These are phyloP conservation scores for Aphanomyces stellatus DNA, from an alignment of 352 stramenopile genomes.

Conservation along the genomic window DNA sequence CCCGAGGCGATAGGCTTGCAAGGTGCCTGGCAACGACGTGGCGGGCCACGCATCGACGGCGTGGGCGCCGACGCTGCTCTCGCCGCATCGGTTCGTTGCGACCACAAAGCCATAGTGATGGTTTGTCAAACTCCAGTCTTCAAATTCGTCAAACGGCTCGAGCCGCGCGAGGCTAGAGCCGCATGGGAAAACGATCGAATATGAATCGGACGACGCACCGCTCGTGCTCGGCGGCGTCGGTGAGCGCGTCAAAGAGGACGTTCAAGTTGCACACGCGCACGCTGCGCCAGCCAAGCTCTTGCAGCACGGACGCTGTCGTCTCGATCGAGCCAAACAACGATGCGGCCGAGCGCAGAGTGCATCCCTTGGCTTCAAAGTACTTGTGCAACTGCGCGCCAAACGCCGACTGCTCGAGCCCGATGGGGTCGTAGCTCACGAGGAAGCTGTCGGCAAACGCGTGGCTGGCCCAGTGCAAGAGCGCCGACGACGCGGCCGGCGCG, in stretches of 20 bases:
- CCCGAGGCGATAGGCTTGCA: neutral
- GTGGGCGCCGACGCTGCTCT: conserved; percentile 17
- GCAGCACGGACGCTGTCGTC: conserved; percentile 35
- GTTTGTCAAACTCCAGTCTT: conserved; percentile 56
- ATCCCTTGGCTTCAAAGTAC: conserved; percentile 67
- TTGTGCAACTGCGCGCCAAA: conserved; percentile 44
- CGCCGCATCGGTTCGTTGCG: conserved; percentile 21
- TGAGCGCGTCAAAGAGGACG: conserved; percentile 33
- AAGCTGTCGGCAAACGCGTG: conserved; percentile 31
- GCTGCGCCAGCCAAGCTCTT: conserved; percentile 29
- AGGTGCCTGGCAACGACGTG: conserved; percentile 21
- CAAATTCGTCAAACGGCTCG: conserved; percentile 62
- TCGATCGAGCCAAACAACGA: conserved; percentile 29
- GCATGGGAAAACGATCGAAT: neutral
- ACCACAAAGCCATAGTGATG: conserved; percentile 58
- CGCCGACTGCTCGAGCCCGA: conserved; percentile 28
- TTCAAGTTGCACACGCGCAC: conserved; percentile 62
- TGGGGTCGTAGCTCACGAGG: conserved; percentile 54
- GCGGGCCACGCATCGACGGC: neutral
- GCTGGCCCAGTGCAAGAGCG: conserved; percentile 39
- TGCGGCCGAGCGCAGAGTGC: conserved; percentile 41
- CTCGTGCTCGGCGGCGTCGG: conserved; percentile 31
- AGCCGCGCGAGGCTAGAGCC: conserved; percentile 26
- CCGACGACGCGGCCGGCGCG: conserved; percentile 35
- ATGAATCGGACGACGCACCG: conserved; percentile 8